Evolutionary conservation across 2,329 filamentous ascomycete species (phyloP).

Genomic region (Aspergillus costaricaensis): DNA sequence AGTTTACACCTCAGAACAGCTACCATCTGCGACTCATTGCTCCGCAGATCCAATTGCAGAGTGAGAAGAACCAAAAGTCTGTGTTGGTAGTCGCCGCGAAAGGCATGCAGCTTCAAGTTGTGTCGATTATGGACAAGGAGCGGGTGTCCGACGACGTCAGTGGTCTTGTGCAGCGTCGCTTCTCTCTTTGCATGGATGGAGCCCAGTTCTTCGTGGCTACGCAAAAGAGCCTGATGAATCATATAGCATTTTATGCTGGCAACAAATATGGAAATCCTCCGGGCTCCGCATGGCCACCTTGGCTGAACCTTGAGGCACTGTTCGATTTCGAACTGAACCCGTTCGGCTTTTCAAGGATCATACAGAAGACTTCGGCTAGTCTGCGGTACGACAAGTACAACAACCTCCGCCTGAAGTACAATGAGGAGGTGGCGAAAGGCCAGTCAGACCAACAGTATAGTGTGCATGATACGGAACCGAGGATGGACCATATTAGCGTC

Average conservation of each 20-base stretch:
- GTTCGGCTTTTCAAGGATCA: constrained; percentile 96
- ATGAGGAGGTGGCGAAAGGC: constrained; percentile 79
- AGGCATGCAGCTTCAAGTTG: constrained; percentile 95
- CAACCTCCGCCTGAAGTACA: constrained; percentile 92
- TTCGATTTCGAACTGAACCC: constrained; percentile 93
- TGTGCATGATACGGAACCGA: constrained; percentile 61
- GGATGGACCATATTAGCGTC: constrained; percentile 96
- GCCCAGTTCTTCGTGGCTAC: constrained; percentile 98
- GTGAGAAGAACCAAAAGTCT: constrained; percentile 95
- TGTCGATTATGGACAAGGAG: constrained; percentile 97
- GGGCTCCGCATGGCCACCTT: constrained; percentile 91
- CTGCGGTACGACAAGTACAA: constrained; percentile 98
- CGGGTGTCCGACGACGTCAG: constrained; percentile 90
- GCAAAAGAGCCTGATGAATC: constrained; percentile 83
- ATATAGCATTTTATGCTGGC: constrained; percentile 90
- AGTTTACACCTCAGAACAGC: constrained; percentile 87
- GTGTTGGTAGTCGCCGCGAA: constrained; percentile 97
- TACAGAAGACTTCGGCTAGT: constrained; percentile 93
- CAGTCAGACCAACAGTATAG: constrained; percentile 49
- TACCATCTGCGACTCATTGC: constrained; percentile 95
- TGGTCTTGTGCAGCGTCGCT: constrained; percentile 90
- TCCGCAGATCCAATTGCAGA: constrained; percentile 96
- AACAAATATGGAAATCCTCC: constrained; percentile 85
- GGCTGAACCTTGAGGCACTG: constrained; percentile 98
- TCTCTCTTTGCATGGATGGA: constrained; percentile 94